Base-by-base conservation (phyloP, 768 basidiomycete genomes). In the Collybia mongolica region DNA sequence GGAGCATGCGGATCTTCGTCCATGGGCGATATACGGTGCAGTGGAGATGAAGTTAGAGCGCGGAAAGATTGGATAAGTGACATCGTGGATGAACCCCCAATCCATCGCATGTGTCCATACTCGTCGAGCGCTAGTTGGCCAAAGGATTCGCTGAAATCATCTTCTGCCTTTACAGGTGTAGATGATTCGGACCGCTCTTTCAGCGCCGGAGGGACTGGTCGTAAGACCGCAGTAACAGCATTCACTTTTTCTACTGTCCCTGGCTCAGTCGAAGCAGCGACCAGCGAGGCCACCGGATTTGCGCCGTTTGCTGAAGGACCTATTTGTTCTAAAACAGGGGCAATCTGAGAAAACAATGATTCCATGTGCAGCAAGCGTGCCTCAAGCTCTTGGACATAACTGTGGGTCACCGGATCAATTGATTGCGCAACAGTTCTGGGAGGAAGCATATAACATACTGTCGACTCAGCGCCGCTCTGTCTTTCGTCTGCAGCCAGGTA, bases 341-440 rank as follows among this genome's bases (percentile, higher is more conserved):
- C 81, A 59, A 91, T 81, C 70, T 93, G 89, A 42, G 81, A 72
- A 66, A 93, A 91, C n/a, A 93, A 68, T 2, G 82, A 81, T 65
- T 93, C 92, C 89, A 93, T 91, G 64, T 92, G 90, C 49, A 93
- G 74, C 22, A 93, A 73, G 44, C 91, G 82, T 17, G 89, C 87
- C 73, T 93, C 91, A 38, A 93, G 86, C 64, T 93, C 92, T 65
- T 93, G 91, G 2, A 93, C 91, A 76, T 93, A 93, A 64, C 91
- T 93, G 50, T 17, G 28, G 52, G 53, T 61, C 56, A 58, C 41
- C 24, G 45, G 29, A 8, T 15, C 20, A 40, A 61, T 57, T 51
- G 55, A 49, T 48, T 47, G 28, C 48, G 32, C 22, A 39, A 18
- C 24, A n/a, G n/a, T 44, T 41, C 18, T n/a, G n/a, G n/a, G n/a